Evolutionary conservation across 345 rosid genomes (phyloP).

Genomic region (Brassica nigra): DNA sequence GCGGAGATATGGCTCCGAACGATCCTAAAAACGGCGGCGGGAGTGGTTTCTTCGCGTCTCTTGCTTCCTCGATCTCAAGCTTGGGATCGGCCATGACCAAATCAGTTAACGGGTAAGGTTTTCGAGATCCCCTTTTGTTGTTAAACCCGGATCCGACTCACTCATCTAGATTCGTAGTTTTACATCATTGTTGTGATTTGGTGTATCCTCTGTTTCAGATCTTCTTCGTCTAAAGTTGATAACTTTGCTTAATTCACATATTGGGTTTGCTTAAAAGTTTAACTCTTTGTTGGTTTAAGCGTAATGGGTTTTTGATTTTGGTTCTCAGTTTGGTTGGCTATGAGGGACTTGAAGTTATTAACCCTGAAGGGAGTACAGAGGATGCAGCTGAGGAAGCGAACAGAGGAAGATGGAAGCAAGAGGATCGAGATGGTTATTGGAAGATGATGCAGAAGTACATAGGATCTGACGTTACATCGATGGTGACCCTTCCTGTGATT

Average conservation of each 20-base stretch:
- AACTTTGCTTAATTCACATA: neutral
- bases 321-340: conserved; percentile 66
- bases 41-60: conserved; percentile 83
- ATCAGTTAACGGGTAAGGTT: conserved; percentile 84
- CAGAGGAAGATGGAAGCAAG: conserved; percentile 94
- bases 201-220: neutral
- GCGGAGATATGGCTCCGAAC: conserved; percentile 62
- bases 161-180: neutral
- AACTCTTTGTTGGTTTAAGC: neutral
- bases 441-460: conserved; percentile 97
- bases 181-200: neutral
- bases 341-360: conserved; percentile 92
- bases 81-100: conserved; percentile 76
- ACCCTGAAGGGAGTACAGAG: conserved; percentile 95
- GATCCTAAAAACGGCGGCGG: conserved; percentile 57
- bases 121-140: conserved; percentile 31
- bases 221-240: neutral
- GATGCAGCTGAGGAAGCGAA: conserved; percentile 96
- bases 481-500: conserved; percentile 97
- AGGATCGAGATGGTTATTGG: conserved; percentile 95
- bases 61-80: conserved; percentile 73
- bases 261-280: conserved; percentile 17
- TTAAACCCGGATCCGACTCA: conserved; percentile 28
- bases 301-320: conserved; percentile 14
- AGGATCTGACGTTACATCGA: conserved; percentile 90